Base-by-base conservation (phyloP, 2,329 filamentous ascomycete species). In the Zarea fungicola region DNA sequence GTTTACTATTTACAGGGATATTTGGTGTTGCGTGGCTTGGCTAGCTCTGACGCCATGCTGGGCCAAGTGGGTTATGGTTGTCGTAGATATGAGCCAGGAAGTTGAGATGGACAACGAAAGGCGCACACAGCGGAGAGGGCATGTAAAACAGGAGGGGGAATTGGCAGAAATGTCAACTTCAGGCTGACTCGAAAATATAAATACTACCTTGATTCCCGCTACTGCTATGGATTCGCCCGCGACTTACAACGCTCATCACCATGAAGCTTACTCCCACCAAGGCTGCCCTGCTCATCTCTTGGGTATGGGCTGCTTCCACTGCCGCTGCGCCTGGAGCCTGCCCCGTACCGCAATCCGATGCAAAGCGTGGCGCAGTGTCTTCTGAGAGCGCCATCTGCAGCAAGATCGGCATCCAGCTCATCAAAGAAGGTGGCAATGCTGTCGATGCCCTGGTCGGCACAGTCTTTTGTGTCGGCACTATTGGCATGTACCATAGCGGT, bases 401-500 rank as follows among this genome's bases (percentile, higher is more conserved):
- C 55, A 64, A 71, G 3, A 75, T 84, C 54, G 83, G 83, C 6
- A 74, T 75, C 3, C 65, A 77, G 9, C 70, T 83, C 23, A 58
- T 86, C 47, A 67, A 77, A 46, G 60, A 71, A 36, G 82, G 83
- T 13, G 83, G 83, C 13, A 87, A 83, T 64, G 83, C 83, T 7
- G 81, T 80, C 7, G 83, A 87, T 66, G 80, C 82, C 5, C 65
- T 84, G 51, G 78, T 86, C 22, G 81, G 77, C 10, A 84, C 83
- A 1, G 75, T 78, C 19, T 72, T 85, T 44, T 87, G 83, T 50
- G 73, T 85, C 6, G 83, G 83, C 4, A 76, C 78, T 2, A 69
- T 81, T 31, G 79, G 70, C 39, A 84, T 84, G 80, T 83, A 85
- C 54, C 83, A 86, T 59, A 72, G 68, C 55, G 87, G 87, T 5